Evolutionary conservation across 2,329 filamentous ascomycete species (phyloP), one percentile per base, ranked within the genome.

Genomic region (Alternaria ethzedia): DNA sequence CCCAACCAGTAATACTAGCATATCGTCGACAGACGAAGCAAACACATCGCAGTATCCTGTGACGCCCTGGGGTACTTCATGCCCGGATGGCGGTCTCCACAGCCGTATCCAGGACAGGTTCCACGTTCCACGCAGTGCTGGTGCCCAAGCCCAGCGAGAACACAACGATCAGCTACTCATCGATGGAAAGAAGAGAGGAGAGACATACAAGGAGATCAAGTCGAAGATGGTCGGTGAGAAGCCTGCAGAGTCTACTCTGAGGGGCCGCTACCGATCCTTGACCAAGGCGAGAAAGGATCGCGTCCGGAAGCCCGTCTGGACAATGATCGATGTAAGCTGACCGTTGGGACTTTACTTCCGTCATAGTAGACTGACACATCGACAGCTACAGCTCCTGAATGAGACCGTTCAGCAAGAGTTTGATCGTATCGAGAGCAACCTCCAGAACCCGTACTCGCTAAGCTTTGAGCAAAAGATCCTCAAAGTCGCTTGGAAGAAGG

Each of bases 211-310:
- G 57, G 84, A 90, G 62, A 92, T 93, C 70, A 85, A 85, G 41
- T 70, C 74, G 7, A 72, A 80, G 17, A 87, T 89, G 13, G 78
- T 89, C 9, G 79, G 82, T 1, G 90, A 90, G 66, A 78, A 75
- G 0, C 89, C 91, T 70, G 88, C 90, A 2, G 90, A 92, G 78
- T 91, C 90, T 11, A 94, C 91, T 0, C 82, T 94, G 41, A 85
- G 91, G 13, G 91, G 91, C 0, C 85, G 90, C 0, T 88, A 86
- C 69, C 83, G 91, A 5, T 87, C 85, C 3, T 77, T 93, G 70
- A 91, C 87, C 8, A 92, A 92, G 80, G 79, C 80, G 12, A 87
- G 87, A 69, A 82, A 85, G 32, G 83, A 87, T 60, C 83, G 91
- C 6, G 86, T 91, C 3, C 83, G 91, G 8, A 89, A 87, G 76